Conservation (phyloP, 2,329 filamentous ascomycete species). For the Neonectria ditissima region DNA sequence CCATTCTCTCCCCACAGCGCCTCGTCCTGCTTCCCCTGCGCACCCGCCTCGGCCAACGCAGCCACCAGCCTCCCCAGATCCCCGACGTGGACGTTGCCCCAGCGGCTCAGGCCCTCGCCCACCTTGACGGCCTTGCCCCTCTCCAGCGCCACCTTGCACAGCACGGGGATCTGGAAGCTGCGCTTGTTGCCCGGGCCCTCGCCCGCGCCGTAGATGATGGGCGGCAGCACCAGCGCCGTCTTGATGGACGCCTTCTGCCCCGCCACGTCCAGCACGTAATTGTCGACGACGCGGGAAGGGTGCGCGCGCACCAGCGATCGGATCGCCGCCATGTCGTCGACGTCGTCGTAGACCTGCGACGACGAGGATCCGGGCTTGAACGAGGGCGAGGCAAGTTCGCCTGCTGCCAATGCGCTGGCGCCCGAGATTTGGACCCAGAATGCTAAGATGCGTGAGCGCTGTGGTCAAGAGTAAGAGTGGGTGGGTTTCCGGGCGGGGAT, state of each 20-base stretch:
- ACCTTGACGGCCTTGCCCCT: constrained; percentile 48
- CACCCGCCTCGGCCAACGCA: constrained; percentile 47
- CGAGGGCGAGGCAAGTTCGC: constrained; percentile 47
- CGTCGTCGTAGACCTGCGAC: constrained; percentile 51
- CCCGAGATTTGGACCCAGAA: constrained; percentile 54
- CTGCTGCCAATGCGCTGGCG: constrained; percentile 49
- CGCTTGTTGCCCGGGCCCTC: constrained; percentile 53
- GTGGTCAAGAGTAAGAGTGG: neutral
- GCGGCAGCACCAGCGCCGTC: constrained; percentile 52
- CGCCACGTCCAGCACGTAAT: constrained; percentile 50
- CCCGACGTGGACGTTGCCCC: constrained; percentile 52
- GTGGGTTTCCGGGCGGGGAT: neutral
- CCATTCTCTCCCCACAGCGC: constrained; percentile 54
- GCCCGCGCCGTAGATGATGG: constrained; percentile 55
- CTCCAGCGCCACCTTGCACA: constrained; percentile 50
- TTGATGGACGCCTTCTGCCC: constrained; percentile 42
- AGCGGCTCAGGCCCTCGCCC: constrained; percentile 49
- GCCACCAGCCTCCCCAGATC: constrained; percentile 49
- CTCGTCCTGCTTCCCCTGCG: constrained; percentile 32
- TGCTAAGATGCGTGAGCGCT: constrained; percentile 13
- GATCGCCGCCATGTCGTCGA: constrained; percentile 44
- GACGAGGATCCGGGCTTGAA: constrained; percentile 48
- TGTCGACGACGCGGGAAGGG: constrained; percentile 50
- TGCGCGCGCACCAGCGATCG: constrained; percentile 43
- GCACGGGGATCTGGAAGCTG: constrained; percentile 56